Evolutionary conservation across 2,329 filamentous ascomycete species (phyloP), one percentile per base, ranked within the genome.

Genomic region (Immersiporthe knoxdaviesiana): DNA sequence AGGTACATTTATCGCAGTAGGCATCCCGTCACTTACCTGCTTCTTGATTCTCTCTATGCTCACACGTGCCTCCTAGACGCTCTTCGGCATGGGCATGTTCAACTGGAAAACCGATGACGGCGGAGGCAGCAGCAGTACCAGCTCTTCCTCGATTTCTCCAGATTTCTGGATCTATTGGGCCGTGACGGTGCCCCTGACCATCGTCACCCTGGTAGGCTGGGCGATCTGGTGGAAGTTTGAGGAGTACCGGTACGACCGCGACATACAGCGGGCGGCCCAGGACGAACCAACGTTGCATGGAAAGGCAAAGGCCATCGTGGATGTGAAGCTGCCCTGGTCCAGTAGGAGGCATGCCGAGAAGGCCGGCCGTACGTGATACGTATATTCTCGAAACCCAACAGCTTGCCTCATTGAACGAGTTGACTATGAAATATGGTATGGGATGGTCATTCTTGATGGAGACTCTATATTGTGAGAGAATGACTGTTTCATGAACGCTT

Each of bases 121-220:
- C 18, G 14, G 21, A 4, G 5, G 8, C 27, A 6, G 11, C 41
- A 6, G 11, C 41, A 35, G 24, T 8, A 10, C 14, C 35, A 27
- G 18, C 30, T 21, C 11, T 7, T 30, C 61, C 12, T 30, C 61
- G 1, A 10, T 63, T 1, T 63, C 61, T 2, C 61, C 61, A 11
- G 61, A 63, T 27, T 63, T 63, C 30, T 63, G 61, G 61, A 63
- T 63, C 61, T 63, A 63, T 41, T 63, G 61, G 61, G 61, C 61
- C 61, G 27, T 47, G 39, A 50, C 61, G 12, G 39, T 63, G 5
- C 61, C 61, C 24, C 39, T 63, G 39, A 63, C 61, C 12, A 47
- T 63, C n/a, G 16, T 63, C 39, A 63, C 61, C 24, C 6, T 63
- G 24, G 39, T 47, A 12, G 61, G 61, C 61, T 63, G 61, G 61